phyloP scores from a whole-genome alignment of 73 alveolate genomes.

The Paramecium bursaria region DNA sequence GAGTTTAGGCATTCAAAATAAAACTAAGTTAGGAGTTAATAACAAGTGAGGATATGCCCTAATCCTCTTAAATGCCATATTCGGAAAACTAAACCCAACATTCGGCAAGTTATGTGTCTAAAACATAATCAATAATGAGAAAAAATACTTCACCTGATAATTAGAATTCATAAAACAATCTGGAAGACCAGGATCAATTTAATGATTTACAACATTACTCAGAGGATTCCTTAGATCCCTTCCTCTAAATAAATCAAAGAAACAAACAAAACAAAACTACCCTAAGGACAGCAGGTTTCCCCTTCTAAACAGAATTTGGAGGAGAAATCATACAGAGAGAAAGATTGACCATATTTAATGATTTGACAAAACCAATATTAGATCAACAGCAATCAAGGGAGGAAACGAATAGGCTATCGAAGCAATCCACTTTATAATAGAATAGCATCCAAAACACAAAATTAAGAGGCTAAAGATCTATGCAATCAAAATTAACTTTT shows the following conservation, averaged over 20 bases:
- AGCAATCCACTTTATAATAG: not conserved
- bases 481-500: not conserved
- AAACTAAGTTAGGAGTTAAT: slow-evolving; percentile 9
- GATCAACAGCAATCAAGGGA: not conserved
- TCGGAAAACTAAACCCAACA: slow-evolving; percentile 48
- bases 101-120: slow-evolving; percentile 34
- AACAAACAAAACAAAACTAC: slow-evolving; percentile 42
- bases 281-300: slow-evolving; percentile 31
- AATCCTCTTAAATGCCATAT: slow-evolving; percentile 25
- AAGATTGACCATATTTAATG: slow-evolving; percentile 9
- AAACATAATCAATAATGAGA: slow-evolving; percentile 2
- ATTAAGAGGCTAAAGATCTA: not conserved
- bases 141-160: slow-evolving; percentile 39
- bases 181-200: slow-evolving; percentile 24
- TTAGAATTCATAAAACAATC: not conserved
- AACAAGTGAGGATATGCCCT: slow-evolving; percentile 21
- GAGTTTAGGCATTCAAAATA: not conserved
- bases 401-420: not conserved
- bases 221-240: slow-evolving; percentile 1
- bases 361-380: not conserved
- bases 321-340: not conserved
- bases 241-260: slow-evolving; percentile 17
- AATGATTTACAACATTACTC: not conserved
- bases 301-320: not conserved
- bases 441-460: not conserved